Conservation (phyloP, 768 basidiomycete genomes). For the Lanmaoa pseudosensibilis region DNA sequence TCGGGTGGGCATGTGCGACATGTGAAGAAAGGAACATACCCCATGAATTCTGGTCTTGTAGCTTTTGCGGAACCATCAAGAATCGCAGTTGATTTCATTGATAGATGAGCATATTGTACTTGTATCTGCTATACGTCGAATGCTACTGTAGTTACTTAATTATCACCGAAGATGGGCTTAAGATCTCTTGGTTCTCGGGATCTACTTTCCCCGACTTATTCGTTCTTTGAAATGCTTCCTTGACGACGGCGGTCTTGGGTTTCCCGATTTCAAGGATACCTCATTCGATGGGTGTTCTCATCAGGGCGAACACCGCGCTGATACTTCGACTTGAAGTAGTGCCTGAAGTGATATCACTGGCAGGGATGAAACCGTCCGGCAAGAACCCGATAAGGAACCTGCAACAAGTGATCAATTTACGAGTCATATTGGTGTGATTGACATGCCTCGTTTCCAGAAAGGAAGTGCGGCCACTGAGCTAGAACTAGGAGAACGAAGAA, state of each 20-base stretch:
- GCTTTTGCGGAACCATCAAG: slow-evolving; percentile 70
- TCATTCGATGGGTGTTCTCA: no score
- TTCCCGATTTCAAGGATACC: slow-evolving; percentile 81
- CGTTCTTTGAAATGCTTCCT: slow-evolving; percentile 70
- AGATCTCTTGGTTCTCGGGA: slow-evolving; percentile 75
- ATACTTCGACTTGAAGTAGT: no score
- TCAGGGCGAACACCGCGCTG: no score
- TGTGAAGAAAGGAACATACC: slow-evolving; percentile 66
- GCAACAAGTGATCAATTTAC: neutral
- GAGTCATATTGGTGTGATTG: no score
- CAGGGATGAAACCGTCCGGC: slow-evolving; percentile 65
- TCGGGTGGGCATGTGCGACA: slow-evolving; percentile 63
- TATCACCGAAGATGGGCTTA: slow-evolving; percentile 34
- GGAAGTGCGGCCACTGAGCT: slow-evolving; percentile 49
- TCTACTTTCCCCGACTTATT: slow-evolving; percentile 44
- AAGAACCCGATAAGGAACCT: slow-evolving; percentile 57
- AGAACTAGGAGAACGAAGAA: slow-evolving; percentile 58
- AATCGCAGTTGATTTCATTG: slow-evolving; percentile 22
- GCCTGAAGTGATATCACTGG: slow-evolving; percentile 38
- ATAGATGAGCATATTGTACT: neutral
- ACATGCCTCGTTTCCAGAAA: slow-evolving; percentile 56
- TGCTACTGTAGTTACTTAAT: neutral
- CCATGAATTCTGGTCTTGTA: slow-evolving; percentile 73
- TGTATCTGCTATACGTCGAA: neutral
- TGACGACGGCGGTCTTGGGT: slow-evolving; percentile 82